Percentiles rank a stretch among this genome's conserved stretches.
These are phyloP conservation scores for Chrysanthemum lavandulifolium DNA, from an alignment of 129 eudicot species.

Conservation along the genomic window DNA sequence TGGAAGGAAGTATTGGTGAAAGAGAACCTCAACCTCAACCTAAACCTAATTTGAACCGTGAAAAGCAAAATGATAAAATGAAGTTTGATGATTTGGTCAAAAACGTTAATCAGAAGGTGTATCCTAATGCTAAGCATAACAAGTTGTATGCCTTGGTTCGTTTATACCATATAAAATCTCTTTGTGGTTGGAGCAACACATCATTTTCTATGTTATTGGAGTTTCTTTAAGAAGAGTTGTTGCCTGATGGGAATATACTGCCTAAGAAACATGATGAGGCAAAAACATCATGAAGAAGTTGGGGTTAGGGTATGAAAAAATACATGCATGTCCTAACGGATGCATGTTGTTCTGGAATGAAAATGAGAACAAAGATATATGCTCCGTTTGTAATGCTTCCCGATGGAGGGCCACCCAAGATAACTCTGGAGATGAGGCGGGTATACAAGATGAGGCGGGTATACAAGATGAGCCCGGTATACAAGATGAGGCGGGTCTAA, in stretches of 20 bases:
- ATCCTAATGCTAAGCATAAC: neutral
- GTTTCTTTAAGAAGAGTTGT: neutral
- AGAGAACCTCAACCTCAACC: neutral
- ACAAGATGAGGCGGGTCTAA: no score
- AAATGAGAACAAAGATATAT: neutral
- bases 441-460: neutral
- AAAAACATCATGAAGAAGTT: neutral
- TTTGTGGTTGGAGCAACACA: constrained; percentile 1
- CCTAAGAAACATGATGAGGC: neutral
- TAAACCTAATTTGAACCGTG: neutral
- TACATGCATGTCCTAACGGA: constrained; percentile 2
- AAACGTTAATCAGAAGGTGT: neutral
- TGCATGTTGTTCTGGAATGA: constrained; percentile 9
- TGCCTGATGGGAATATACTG: neutral
- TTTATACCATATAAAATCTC: neutral
- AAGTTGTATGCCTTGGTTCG: neutral
- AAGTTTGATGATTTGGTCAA: neutral
- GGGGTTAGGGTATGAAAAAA: neutral
- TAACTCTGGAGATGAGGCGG: neutral
- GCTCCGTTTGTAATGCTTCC: neutral
- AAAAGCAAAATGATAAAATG: neutral
- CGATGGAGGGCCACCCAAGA: neutral
- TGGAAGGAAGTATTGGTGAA: neutral
- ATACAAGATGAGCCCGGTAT: no score
- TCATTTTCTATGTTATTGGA: constrained; percentile 5